Evolutionary conservation across 2,329 filamentous ascomycete species (phyloP).

Genomic region (Hypoxylon sp.): DNA sequence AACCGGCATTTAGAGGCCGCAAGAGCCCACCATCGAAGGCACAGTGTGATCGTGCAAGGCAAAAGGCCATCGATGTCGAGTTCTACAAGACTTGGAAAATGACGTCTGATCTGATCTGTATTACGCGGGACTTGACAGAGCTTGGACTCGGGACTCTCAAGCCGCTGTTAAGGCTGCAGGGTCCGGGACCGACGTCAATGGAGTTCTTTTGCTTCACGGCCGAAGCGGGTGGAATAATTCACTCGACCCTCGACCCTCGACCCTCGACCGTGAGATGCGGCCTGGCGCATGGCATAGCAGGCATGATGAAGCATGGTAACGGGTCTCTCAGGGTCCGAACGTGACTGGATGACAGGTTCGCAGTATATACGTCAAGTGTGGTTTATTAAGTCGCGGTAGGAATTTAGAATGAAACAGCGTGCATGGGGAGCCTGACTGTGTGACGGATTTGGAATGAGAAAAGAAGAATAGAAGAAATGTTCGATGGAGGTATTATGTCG

Average conservation of each 20-base stretch:
- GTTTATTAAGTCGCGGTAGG: slow-evolving; percentile 32
- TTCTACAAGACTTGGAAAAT: slow-evolving; percentile 28
- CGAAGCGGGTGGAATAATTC: slow-evolving; percentile 19
- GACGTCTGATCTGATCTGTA: slow-evolving; percentile 28
- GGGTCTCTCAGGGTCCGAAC: slow-evolving; percentile 28
- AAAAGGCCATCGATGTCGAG: slow-evolving; percentile 24
- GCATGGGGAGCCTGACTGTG: slow-evolving; percentile 37
- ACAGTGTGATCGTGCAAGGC: slow-evolving; percentile 35
- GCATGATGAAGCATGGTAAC: slow-evolving; percentile 32
- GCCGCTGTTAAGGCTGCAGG: slow-evolving; percentile 24
- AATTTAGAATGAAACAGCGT: slow-evolving; percentile 35
- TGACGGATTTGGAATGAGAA: slow-evolving; percentile 41
- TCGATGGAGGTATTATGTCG: slow-evolving; percentile 30
- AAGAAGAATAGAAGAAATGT: slow-evolving; percentile 41
- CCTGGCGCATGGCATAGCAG: slow-evolving; percentile 33
- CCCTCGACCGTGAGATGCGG: slow-evolving; percentile 35
- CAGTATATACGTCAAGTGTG: slow-evolving; percentile 37
- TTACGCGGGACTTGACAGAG: slow-evolving; percentile 12
- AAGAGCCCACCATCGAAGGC: slow-evolving; percentile 28
- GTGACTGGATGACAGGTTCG: slow-evolving; percentile 34
- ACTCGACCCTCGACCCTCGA: slow-evolving; percentile 25
- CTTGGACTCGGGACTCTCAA: slow-evolving; percentile 20
- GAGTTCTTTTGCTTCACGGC: slow-evolving; percentile 14
- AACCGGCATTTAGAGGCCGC: slow-evolving; percentile 33
- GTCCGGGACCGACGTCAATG: slow-evolving; percentile 32